A percentile compares a stretch with the other conserved stretches of the same genome.
Evolutionary conservation across 2,329 filamentous ascomycete genomes (phyloP).

Genomic region (Dichotomopilus funicola): DNA sequence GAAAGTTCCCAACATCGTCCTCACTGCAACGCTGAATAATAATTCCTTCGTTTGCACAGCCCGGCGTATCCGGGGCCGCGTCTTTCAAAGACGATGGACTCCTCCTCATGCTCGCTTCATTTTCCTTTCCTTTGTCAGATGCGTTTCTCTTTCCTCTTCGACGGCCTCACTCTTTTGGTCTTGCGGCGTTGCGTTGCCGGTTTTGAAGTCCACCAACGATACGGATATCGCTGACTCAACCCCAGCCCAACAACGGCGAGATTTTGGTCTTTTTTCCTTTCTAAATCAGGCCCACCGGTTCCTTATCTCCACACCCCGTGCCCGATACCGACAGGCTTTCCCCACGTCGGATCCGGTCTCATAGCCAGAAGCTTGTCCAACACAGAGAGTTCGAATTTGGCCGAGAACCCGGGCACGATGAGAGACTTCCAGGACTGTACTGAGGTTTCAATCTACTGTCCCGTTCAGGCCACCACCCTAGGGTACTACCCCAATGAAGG

Average conservation of each 20-base stretch:
- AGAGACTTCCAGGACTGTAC: slow-evolving; percentile 28
- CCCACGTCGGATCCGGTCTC: too few relatives aligned
- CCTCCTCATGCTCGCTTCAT: neutral
- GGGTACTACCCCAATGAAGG: slow-evolving; percentile 52
- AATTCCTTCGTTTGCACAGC: neutral
- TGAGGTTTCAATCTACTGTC: slow-evolving; percentile 38
- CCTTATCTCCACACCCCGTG: too few relatives aligned
- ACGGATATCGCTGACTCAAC: too few relatives aligned
- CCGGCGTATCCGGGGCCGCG: neutral
- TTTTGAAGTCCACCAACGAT: neutral
- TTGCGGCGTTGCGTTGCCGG: neutral
- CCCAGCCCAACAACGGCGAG: too few relatives aligned
- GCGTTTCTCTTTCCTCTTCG: neutral
- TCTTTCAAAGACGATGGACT: neutral
- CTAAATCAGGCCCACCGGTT: too few relatives aligned
- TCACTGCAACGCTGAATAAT: slow-evolving; percentile 7
- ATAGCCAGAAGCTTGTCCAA: too few relatives aligned
- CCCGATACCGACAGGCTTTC: too few relatives aligned
- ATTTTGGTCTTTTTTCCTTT: too few relatives aligned
- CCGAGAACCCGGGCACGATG: neutral
- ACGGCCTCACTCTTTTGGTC: neutral
- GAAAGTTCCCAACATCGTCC: neutral
- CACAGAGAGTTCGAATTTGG: neutral
- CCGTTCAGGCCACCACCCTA: slow-evolving; percentile 45
- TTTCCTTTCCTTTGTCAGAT: neutral